A percentile compares a stretch with the other conserved stretches of the same genome.
phyloP scores from a whole-genome alignment of 768 basidiomycete genomes.

The Suillus occidentalis region DNA sequence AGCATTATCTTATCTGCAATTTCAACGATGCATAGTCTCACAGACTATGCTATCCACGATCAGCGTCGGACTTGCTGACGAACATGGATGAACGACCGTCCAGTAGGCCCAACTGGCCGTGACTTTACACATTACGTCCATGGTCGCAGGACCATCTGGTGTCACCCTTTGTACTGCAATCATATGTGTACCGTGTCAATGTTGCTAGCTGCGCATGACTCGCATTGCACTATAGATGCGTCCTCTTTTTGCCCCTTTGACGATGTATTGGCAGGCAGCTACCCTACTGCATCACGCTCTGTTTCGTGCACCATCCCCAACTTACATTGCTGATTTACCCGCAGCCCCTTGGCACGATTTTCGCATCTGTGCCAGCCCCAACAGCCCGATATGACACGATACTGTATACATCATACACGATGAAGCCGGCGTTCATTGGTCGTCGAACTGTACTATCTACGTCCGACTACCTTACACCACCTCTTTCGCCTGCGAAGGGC shows the following conservation, averaged over 20 bases:
- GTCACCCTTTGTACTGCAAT: conserved; percentile 4
- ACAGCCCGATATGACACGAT: conserved; percentile 13
- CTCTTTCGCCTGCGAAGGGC: conserved; percentile 17
- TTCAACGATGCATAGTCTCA: neutral
- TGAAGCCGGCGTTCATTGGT: conserved; percentile 43
- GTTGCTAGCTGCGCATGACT: conserved; percentile 51
- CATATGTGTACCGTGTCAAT: conserved; percentile 52
- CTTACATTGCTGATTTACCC: conserved; percentile 15
- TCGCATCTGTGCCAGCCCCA: conserved; percentile 12
- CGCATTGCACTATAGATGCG: conserved; percentile 20
- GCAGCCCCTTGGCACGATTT: conserved; percentile 11
- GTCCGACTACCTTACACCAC: conserved; percentile 12
- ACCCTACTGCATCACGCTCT: neutral
- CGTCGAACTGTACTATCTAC: conserved; percentile 21
- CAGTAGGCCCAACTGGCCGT: neutral
- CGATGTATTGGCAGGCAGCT: conserved; percentile 10
- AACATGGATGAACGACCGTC: neutral
- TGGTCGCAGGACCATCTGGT: neutral
- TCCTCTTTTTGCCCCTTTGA: conserved; percentile 31
- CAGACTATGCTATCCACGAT: neutral
- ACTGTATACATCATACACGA: conserved; percentile 55
- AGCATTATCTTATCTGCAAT: neutral
- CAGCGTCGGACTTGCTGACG: neutral
- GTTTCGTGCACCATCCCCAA: conserved; percentile 36
- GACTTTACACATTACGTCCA: neutral